Conservation (phyloP, 2,329 filamentous ascomycete species). For the Colletotrichum spinosum region DNA sequence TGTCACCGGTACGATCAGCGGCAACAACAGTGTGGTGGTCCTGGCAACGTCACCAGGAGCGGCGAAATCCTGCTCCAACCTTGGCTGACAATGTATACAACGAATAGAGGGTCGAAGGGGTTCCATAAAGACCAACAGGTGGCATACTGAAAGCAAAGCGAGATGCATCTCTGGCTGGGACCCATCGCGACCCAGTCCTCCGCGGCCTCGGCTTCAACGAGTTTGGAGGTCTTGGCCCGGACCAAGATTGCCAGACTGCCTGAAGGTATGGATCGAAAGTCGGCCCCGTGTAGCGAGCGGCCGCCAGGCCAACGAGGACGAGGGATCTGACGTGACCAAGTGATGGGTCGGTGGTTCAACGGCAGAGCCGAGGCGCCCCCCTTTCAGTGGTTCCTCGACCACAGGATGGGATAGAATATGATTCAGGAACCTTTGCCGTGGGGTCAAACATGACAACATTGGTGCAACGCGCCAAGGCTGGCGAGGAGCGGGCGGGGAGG, state of each 20-base stretch:
- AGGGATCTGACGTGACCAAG: slow-evolving; percentile 25
- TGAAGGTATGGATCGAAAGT: slow-evolving; percentile 7
- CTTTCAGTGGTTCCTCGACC: slow-evolving; percentile 22
- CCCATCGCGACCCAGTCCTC: not conserved
- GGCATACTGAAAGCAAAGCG: too few relatives aligned
- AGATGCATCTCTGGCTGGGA: too few relatives aligned
- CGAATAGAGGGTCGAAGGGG: too few relatives aligned
- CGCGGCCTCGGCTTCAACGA: slow-evolving; percentile 13
- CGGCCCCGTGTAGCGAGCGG: slow-evolving; percentile 20
- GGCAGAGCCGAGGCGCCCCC: slow-evolving; percentile 30
- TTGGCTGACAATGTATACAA: too few relatives aligned
- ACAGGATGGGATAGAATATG: slow-evolving; percentile 23
- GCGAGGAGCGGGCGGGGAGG: slow-evolving; percentile 10
- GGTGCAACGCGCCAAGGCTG: slow-evolving; percentile 23
- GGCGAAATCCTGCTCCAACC: not conserved
- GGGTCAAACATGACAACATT: slow-evolving; percentile 27
- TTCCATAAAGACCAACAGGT: too few relatives aligned
- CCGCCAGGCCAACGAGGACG: slow-evolving; percentile 11
- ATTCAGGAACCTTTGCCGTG: slow-evolving; percentile 32
- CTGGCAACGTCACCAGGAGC: slow-evolving; percentile 2
- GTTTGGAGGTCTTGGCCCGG: slow-evolving; percentile 4
- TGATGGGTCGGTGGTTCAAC: slow-evolving; percentile 22
- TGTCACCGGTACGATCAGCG: not conserved
- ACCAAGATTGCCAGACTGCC: slow-evolving; percentile 3
- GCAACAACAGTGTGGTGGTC: not conserved